Evolutionary conservation across 768 basidiomycete species (phyloP), one percentile per base, ranked within the genome.

Genomic region (Boletus patriciae): DNA sequence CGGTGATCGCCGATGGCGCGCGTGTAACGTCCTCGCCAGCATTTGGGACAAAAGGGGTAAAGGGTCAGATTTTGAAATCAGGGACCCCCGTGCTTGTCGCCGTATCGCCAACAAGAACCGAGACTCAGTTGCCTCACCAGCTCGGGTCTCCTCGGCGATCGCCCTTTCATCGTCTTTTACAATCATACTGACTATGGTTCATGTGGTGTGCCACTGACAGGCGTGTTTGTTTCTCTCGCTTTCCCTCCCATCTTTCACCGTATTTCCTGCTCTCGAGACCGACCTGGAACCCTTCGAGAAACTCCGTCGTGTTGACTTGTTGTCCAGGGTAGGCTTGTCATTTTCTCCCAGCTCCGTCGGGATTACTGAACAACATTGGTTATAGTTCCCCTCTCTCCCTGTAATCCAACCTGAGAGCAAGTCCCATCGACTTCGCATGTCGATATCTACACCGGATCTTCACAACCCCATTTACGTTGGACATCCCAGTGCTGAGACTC

Each of bases 241-340:
- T 55, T 77, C 81, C 40, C 72, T 77, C 49, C 69, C 75, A 8
- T 64, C 72, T 10, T 74, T 86, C 63, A 74, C 78, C 29, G 74
- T 81, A 38, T 70, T 79, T 15, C 76, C 85, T 43, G 87, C 85
- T 34, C 80, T 86, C 46, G 85, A 87, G 67, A 70, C 70, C 52
- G 85, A 88, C 63, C 76, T 88, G 38, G 81, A 86, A 63, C 84
- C 85, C 10, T 78, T 85, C 54, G 72, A 78, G 51, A 85, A 83
- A 54, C 74, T 88, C 57, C 72, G 74, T 63, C 78, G 79, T 48
- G 69, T 86, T 57, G 73, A 78, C 46, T 49, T 74, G 19, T 46
- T 42, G 3, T 58, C 66, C 60, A 68, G 62, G 65, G 69, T 72
- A 58, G 0, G 65, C 45, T 23, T 29, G 5, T 34, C 38, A 0